These are phyloP conservation scores for Gardenia jasminoides DNA, from an alignment of 257 asterid genomes.

Conservation along the genomic window DNA sequence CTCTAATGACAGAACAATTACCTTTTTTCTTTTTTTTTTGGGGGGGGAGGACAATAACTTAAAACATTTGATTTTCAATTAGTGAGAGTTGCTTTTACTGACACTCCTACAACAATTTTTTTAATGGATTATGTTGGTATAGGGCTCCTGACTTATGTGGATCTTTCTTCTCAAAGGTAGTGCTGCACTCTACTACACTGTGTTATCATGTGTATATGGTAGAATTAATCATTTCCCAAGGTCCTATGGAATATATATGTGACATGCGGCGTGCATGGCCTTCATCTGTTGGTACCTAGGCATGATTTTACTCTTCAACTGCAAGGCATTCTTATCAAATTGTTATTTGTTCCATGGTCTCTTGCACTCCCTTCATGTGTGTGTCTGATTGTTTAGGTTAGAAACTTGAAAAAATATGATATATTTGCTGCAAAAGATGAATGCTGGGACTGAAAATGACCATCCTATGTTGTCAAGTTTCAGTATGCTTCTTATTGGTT, in stretches of 20 bases:
- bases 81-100: slow-evolving; percentile 89
- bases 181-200: not conserved
- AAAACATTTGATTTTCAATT: slow-evolving; percentile 88
- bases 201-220: not conserved
- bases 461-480: not conserved
- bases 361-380: not conserved
- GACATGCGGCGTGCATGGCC: not conserved
- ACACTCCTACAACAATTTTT: slow-evolving; percentile 77
- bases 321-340: not conserved
- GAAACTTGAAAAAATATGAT: not conserved
- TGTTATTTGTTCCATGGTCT: not conserved
- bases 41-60: no score
- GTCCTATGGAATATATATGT: not conserved
- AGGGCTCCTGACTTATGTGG: slow-evolving; percentile 99
- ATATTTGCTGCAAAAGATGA: not conserved
- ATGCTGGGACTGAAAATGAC: not conserved
- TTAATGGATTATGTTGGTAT: slow-evolving; percentile 99
- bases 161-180: slow-evolving; percentile 94
- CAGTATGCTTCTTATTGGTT: not conserved
- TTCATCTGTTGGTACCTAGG: not conserved
- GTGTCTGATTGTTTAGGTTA: not conserved
- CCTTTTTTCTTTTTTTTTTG: no score
- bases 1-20: no score
- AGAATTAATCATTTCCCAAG: not conserved
- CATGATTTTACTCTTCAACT: not conserved